These are phyloP conservation scores for Acanthochlamys bracteata DNA, from an alignment of 106 monocot species.

Conservation along the genomic window DNA sequence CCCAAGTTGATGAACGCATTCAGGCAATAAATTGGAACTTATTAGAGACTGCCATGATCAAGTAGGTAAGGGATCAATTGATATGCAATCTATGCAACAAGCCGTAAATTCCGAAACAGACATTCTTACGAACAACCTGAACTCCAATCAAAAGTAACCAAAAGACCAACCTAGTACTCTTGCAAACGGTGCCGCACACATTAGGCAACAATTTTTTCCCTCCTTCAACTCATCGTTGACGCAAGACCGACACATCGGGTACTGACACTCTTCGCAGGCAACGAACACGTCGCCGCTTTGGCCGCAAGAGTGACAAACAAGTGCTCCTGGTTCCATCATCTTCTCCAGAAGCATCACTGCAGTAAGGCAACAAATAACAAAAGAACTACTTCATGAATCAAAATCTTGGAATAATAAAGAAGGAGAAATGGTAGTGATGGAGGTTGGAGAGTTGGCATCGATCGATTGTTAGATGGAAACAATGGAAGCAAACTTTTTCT, in stretches of 20 bases:
- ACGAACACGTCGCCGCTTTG: background rate
- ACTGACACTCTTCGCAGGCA: background rate
- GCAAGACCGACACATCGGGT: background rate
- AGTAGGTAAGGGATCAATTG: too few species aligned
- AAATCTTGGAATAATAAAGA: background rate
- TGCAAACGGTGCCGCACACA: background rate
- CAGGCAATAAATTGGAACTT: too few species aligned
- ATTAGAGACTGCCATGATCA: too few species aligned
- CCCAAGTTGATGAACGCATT: too few species aligned
- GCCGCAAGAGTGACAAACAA: background rate
- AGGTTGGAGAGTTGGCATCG: constrained; percentile 2
- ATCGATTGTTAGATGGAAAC: background rate
- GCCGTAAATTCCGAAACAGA: background rate
- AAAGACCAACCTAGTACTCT: background rate
- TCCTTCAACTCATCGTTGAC: background rate
- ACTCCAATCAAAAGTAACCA: background rate
- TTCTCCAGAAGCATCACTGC: background rate
- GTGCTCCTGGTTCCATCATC: background rate
- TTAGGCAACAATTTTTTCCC: background rate
- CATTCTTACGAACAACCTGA: background rate
- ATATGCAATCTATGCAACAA: background rate
- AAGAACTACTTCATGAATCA: too few species aligned
- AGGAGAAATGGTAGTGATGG: background rate
- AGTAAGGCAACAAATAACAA: background rate
- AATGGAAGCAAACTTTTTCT: background rate